These are phyloP conservation scores for Kockovaella imperatae DNA, from an alignment of 768 basidiomycete genomes.

Conservation along the genomic window DNA sequence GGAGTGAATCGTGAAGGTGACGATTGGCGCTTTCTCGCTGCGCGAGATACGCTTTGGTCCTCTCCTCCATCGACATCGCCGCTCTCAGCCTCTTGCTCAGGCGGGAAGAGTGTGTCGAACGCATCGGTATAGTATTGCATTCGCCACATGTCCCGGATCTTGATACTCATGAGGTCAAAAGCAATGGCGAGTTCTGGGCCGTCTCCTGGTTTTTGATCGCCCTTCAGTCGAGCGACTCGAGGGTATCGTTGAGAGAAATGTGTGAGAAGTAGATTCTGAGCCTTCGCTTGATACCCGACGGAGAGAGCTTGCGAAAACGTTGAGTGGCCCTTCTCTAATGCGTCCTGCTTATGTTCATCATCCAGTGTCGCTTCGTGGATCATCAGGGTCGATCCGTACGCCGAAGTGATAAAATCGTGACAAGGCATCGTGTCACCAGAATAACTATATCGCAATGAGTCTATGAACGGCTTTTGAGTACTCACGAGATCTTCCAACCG, in stretches of 20 bases:
- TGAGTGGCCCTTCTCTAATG: slow-evolving; percentile 70
- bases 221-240: slow-evolving; percentile 50
- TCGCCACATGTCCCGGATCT: slow-evolving; percentile 77
- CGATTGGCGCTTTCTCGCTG: too few species aligned
- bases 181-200: slow-evolving; percentile 60
- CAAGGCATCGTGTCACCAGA: slow-evolving; percentile 86
- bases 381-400: slow-evolving; percentile 63
- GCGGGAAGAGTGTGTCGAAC: slow-evolving; percentile 50
- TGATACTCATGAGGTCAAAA: slow-evolving; percentile 68
- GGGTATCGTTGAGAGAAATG: slow-evolving; percentile 95
- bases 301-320: slow-evolving; percentile 82
- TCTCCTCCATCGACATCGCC: slow-evolving; percentile 1
- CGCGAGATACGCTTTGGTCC: neutral
- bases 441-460: slow-evolving; percentile 53
- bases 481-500: slow-evolving; percentile 72
- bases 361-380: slow-evolving; percentile 94
- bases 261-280: slow-evolving; percentile 76
- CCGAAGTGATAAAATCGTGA: slow-evolving; percentile 58
- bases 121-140: slow-evolving; percentile 66
- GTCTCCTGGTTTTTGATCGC: slow-evolving; percentile 11
- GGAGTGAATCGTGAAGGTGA: too few species aligned
- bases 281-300: slow-evolving; percentile 73
- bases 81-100: slow-evolving; percentile 30
- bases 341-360: slow-evolving; percentile 69
- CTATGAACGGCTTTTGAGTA: slow-evolving; percentile 5